Percentiles rank a stretch among this genome's conserved stretches.
phyloP scores from a whole-genome alignment of 306 rosid genomes.

The Arachis hypogaea region DNA sequence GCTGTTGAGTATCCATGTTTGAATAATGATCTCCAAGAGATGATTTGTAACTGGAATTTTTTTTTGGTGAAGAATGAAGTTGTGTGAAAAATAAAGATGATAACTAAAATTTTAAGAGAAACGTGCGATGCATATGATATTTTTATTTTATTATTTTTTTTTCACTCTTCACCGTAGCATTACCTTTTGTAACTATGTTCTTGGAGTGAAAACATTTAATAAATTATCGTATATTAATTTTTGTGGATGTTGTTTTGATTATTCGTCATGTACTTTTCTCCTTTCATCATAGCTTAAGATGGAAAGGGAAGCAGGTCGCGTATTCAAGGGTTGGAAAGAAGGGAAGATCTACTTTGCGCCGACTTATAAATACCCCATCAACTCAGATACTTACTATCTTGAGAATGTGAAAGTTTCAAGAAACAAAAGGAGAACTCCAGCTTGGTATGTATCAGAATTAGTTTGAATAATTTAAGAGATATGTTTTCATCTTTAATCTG shows the following conservation, averaged over 20 bases:
- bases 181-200: too few species aligned
- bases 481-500: conserved; percentile 21
- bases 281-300: conserved; percentile 66
- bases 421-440: conserved; percentile 93
- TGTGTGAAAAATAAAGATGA: too few species aligned
- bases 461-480: conserved; percentile 4
- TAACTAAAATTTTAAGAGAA: too few species aligned
- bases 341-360: conserved; percentile 95
- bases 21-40: neutral
- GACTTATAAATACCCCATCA: conserved; percentile 86
- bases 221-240: too few species aligned
- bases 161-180: too few species aligned
- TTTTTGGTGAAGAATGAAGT: too few species aligned
- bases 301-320: conserved; percentile 94
- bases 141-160: too few species aligned
- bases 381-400: conserved; percentile 76
- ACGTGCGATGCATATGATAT: too few species aligned
- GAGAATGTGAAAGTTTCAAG: conserved; percentile 73
- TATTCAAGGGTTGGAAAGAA: conserved; percentile 87
- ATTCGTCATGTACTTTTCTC: conserved; percentile 12
- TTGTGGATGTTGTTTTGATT: neutral
- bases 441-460: conserved; percentile 64
- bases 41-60: neutral
- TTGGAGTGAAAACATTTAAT: too few species aligned
- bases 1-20: neutral